Evolutionary conservation across 331 rosid genomes (phyloP), one percentile per base, ranked within the genome.

Genomic region (Prunus yedoensis): DNA sequence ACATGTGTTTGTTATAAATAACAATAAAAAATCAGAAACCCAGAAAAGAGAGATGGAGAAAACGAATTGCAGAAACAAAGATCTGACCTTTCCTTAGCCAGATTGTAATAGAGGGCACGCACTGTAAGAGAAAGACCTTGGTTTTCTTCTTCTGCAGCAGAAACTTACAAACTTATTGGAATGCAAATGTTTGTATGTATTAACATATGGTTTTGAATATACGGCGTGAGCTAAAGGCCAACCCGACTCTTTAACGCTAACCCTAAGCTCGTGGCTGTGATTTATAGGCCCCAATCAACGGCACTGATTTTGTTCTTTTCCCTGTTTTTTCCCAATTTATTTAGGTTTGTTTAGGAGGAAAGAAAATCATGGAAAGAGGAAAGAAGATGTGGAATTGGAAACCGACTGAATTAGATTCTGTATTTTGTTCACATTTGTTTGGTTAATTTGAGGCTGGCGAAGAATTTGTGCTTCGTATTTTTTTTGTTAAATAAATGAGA

Each of bases 51-150:
- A 62, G 35, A 14, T 61, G 41, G 35, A 25, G 41, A 71, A 51
- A 75, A 58, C 5, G 9, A 23, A 52, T 5, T 17, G 28, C 49
- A 30, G 62, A 64, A 63, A 68, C 62, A 67, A 73, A 62, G 81
- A 91, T 57, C 83, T 82, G 47, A 84, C 90, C 90, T 81, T 78
- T 32, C 67, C 77, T 51, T 45, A 76, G 74, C 83, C 85, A 83
- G 87, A 72, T 81, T 74, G 79, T 56, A 70, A 43, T n/a, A 62
- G 70, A 64, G 50, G 28, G 28, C 80, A 70, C 74, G 78, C 82
- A 75, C 76, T 74, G 62, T 49, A 47, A 43, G 60, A 70, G 73
- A 54, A 25, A 60, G 64, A 71, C 71, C 70, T 15, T 9, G 32
- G 46, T 58, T 47, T 41, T 51, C 70, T 56, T 65, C 70, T 79